Evolutionary conservation across 495 filamentous ascomycete species (phyloP), one percentile per base, ranked within the genome.

Genomic region (Aspergillus leporis): DNA sequence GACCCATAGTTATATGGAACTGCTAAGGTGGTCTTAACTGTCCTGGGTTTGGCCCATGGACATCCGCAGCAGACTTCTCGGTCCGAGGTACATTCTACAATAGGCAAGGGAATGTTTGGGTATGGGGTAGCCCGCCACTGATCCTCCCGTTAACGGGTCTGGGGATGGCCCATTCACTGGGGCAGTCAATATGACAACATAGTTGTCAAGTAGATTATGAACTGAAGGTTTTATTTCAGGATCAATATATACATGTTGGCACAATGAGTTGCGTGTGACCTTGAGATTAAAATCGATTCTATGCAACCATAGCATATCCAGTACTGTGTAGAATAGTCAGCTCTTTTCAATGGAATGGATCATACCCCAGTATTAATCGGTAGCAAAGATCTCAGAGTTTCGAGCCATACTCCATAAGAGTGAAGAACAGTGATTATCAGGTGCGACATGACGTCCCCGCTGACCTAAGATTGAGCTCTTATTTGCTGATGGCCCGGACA

Each of bases 401-500:
- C 16, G 14, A 16, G 14, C 14, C 16, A 47, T 45, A n/a, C 25
- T 28, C 25, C 3, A 6, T 3, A 55, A 23, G 22, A 43, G n/a
- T 32, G 16, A 45, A 43, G 19, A 25, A 19, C 23, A 28, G 10
- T 28, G 40, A 47, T 56, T 18, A 41, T 41, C 14, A 16, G 38
- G 5, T 47, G 21, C 19, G 40, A 49, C 59, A 61, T 61, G 59
- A 61, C 54, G 48, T 57, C 25, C 13, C 53, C 47, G 54, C 59
- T 56, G 59, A 61, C 47, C 52, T 47, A 57, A 36, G 53, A 5
- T 7, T 18, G 28, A 19, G 18, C 13, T 48, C 41, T 31, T 8
- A 61, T 61, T 61, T 57, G 59, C 43, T 53, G 38, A 25, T 34
- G 41, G 18, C 41, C 43, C 21, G 28, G 21, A 49, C 58, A 60